Base-by-base conservation (phyloP, 495 filamentous ascomycete genomes). In the Aspergillus steynii region DNA sequence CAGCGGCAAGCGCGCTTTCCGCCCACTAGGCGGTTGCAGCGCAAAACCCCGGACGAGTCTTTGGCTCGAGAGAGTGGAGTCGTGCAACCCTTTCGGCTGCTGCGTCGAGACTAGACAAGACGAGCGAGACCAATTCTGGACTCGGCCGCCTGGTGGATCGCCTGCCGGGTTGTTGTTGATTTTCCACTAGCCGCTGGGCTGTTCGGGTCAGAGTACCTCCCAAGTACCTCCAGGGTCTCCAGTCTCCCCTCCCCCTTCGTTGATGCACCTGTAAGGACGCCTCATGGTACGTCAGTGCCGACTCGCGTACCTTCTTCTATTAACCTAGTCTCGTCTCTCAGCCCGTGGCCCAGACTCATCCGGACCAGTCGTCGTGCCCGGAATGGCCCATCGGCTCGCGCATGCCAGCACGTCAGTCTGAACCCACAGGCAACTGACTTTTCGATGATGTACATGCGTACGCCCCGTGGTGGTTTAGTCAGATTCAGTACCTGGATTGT, bases 1-100 rank as follows among this genome's bases (percentile, higher is more conserved):
- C 29, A 50, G 75, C 77, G 77, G 77, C 74, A 79, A 78, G 67
- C 77, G 77, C 77, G 77, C 77, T 73, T 73, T 73, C 60, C 75
- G 75, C 67, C 69, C 74, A 65, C 61, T 65, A 52, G 65, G 75
- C 75, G 75, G 73, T 74, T 76, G 68, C 68, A 72, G 73, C 72
- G 72, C 69, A 68, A 75, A 61, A 65, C 72, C 69, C 71, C 67
- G 72, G 71, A 72, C 63, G 62, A 62, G 59, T 61, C 42, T 61
- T 25, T 45, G 57, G 26, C 32, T 73, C 67, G 63, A 71, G 60
- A 55, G 55, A 53, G 31, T 68, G 68, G 66, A 67, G 64, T 67
- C 45, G 61, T 68, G 65, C 56, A 66, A 68, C 65, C 46, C 28
- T 50, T 32, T 58, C 58, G 51, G 54, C 25, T 50, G 50, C 50